A percentile compares a stretch with the other conserved stretches of the same genome.
These are phyloP conservation scores for Penicillium flavigenum DNA, from an alignment of 495 filamentous ascomycete genomes.

Conservation along the genomic window DNA sequence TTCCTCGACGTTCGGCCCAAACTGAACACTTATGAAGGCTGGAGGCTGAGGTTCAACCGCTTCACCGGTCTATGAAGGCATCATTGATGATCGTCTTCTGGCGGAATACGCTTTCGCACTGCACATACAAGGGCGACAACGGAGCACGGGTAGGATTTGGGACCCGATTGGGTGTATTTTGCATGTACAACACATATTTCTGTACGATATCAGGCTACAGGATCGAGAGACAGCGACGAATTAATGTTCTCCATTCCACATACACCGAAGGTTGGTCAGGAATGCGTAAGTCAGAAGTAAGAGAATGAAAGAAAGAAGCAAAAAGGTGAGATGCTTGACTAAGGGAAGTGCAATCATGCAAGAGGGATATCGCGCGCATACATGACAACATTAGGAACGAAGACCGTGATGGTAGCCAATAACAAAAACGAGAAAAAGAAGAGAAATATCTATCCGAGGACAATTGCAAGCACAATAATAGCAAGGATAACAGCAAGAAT, in stretches of 20 bases:
- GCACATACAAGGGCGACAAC: slow-evolving; percentile 31
- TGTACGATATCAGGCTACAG: slow-evolving; percentile 41
- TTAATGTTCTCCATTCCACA: slow-evolving; percentile 28
- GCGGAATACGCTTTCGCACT: slow-evolving; percentile 11
- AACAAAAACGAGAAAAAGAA: slow-evolving; percentile 5
- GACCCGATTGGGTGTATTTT: slow-evolving; percentile 35
- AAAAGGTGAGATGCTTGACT: slow-evolving; percentile 16
- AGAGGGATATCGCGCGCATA: slow-evolving; percentile 32
- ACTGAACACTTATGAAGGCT: slow-evolving; percentile 86
- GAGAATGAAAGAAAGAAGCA: slow-evolving; percentile 20
- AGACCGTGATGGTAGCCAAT: slow-evolving; percentile 6
- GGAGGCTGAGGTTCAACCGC: slow-evolving; percentile 72
- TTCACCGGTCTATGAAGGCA: slow-evolving; percentile 54
- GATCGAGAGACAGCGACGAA: slow-evolving; percentile 19
- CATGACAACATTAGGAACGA: slow-evolving; percentile 18
- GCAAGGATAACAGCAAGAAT: slow-evolving; percentile 84
- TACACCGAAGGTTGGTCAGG: slow-evolving; percentile 5
- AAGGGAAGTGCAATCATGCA: slow-evolving; percentile 25
- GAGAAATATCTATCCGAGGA: slow-evolving; percentile 52
- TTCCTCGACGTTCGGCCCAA: slow-evolving; percentile 95
- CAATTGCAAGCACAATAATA: slow-evolving; percentile 83
- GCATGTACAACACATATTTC: slow-evolving; percentile 39
- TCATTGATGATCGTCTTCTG: slow-evolving; percentile 2
- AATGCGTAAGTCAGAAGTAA: slow-evolving; percentile 5
- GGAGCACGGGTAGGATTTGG: slow-evolving; percentile 31